phyloP scores from a whole-genome alignment of 176 grass and related monocot genomes.

The Avena sativa region DNA sequence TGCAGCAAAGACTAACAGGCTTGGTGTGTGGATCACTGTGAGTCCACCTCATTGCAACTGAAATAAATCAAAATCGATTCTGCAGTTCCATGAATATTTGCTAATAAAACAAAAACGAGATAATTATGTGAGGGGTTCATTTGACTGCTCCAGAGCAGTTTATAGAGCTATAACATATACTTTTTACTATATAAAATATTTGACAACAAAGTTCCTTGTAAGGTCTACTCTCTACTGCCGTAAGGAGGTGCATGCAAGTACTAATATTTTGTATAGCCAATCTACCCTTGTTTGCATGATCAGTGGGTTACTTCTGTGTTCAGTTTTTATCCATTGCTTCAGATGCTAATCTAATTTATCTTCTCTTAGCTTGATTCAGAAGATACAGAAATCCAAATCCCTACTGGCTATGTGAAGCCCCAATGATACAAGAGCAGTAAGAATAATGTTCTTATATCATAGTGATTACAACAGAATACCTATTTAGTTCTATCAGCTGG shows the following conservation, averaged over 20 bases:
- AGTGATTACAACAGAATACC: slow-evolving; percentile 12
- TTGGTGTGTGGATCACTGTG: too few species aligned
- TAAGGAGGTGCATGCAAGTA: slow-evolving; percentile 4
- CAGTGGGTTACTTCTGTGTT: slow-evolving; percentile 2
- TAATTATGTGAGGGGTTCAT: background rate
- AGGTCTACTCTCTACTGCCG: background rate
- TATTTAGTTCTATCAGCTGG: slow-evolving; percentile 1
- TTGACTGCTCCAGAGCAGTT: background rate
- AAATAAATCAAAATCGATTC: too few species aligned
- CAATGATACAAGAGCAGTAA: slow-evolving; percentile 75
- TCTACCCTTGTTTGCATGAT: slow-evolving; percentile 26
- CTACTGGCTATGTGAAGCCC: slow-evolving; percentile 54
- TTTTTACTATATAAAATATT: background rate
- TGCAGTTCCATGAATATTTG: too few species aligned
- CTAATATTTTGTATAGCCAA: slow-evolving; percentile 11
- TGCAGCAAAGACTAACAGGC: too few species aligned
- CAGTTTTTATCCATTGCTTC: slow-evolving; percentile 13
- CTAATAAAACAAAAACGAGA: too few species aligned
- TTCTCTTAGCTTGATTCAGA: slow-evolving; percentile 85
- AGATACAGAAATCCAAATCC: slow-evolving; percentile 80
- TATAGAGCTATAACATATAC: background rate
- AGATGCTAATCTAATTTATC: slow-evolving; percentile 11
- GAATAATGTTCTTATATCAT: slow-evolving; percentile 20
- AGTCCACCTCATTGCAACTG: too few species aligned
- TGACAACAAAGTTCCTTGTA: slow-evolving; percentile 11